These are phyloP conservation scores for Sanghuangporus baumii DNA, from an alignment of 1,284 basidiomycete species.

Conservation along the genomic window DNA sequence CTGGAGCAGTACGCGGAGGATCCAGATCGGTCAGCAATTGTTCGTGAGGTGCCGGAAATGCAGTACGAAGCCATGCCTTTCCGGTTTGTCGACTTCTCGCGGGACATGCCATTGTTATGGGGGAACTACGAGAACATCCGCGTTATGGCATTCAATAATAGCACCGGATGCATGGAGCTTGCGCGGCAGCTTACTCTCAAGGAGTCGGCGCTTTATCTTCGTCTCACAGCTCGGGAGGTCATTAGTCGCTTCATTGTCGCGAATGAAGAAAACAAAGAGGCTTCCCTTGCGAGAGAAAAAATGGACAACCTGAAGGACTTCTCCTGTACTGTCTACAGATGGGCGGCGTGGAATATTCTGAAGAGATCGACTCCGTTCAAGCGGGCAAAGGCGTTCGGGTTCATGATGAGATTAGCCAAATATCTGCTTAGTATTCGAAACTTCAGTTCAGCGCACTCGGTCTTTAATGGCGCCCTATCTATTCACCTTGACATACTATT, in stretches of 20 bases:
- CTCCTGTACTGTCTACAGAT: conserved; percentile 3
- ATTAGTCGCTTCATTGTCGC: background rate
- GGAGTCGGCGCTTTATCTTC: conserved; percentile 6
- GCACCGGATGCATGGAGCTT: background rate
- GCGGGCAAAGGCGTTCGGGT: conserved; percentile 6
- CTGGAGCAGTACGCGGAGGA: background rate
- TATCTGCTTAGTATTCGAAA: conserved; percentile 7
- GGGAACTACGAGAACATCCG: background rate
- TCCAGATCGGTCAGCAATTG: background rate
- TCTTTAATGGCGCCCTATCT: conserved; percentile 6
- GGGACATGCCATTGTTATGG: background rate
- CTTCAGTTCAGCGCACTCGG: conserved; percentile 14
- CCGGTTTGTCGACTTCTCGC: background rate
- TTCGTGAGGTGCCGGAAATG: background rate
- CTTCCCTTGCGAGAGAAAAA: background rate
- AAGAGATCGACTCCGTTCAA: conserved; percentile 1
- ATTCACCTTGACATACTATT: conserved; percentile 2
- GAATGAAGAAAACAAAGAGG: background rate
- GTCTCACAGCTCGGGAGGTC: conserved; percentile 7
- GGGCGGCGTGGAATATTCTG: conserved; percentile 3
- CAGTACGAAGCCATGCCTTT: conserved; percentile 1
- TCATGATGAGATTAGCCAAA: background rate
- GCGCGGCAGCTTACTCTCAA: conserved; percentile 12
- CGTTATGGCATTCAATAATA: background rate
- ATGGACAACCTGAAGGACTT: conserved; percentile 8